A percentile compares a stretch with the other conserved stretches of the same genome.
Conservation (phyloP, 441 rosid species). For the Daphne laureola region DNA sequence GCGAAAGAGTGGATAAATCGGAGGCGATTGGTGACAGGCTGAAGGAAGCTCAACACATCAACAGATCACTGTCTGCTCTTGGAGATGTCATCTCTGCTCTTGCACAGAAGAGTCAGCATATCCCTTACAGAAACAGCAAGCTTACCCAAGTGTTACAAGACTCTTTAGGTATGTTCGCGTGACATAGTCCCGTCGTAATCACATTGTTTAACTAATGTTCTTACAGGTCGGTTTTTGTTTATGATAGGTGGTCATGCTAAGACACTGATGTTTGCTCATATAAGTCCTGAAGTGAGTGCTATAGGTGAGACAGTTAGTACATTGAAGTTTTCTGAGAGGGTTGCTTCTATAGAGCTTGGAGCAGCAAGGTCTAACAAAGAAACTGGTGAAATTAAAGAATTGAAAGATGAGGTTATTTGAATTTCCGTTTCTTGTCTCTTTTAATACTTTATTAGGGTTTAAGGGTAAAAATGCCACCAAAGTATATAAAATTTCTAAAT, state of each 20-base stretch:
- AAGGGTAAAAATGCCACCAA: too few species aligned
- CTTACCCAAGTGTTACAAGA: slow-evolving; percentile 90
- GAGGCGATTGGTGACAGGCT: slow-evolving; percentile 94
- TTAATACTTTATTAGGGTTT: too few species aligned
- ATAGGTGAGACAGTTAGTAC: slow-evolving; percentile 90
- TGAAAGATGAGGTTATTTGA: slow-evolving; percentile 76
- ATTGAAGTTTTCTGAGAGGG: slow-evolving; percentile 91
- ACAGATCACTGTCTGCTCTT: slow-evolving; percentile 81
- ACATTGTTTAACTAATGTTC: background rate
- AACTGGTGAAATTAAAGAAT: slow-evolving; percentile 82
- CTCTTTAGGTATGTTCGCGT: slow-evolving; percentile 49
- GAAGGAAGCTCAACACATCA: slow-evolving; percentile 94
- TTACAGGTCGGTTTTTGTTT: background rate
- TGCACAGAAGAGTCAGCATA: slow-evolving; percentile 81
- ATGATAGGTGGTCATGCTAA: slow-evolving; percentile 87
- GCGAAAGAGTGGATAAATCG: slow-evolving; percentile 92
- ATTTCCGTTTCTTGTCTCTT: too few species aligned
- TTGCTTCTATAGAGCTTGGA: slow-evolving; percentile 84
- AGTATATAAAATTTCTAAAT: too few species aligned
- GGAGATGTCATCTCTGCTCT: slow-evolving; percentile 94
- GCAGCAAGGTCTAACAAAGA: slow-evolving; percentile 90
- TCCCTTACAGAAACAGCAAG: slow-evolving; percentile 93
- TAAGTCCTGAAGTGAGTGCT: slow-evolving; percentile 75
- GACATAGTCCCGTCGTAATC: background rate
- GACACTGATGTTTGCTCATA: slow-evolving; percentile 88